These are phyloP conservation scores for Bipolaris bicolor DNA, from an alignment of 2,329 filamentous ascomycete species.

Conservation along the genomic window DNA sequence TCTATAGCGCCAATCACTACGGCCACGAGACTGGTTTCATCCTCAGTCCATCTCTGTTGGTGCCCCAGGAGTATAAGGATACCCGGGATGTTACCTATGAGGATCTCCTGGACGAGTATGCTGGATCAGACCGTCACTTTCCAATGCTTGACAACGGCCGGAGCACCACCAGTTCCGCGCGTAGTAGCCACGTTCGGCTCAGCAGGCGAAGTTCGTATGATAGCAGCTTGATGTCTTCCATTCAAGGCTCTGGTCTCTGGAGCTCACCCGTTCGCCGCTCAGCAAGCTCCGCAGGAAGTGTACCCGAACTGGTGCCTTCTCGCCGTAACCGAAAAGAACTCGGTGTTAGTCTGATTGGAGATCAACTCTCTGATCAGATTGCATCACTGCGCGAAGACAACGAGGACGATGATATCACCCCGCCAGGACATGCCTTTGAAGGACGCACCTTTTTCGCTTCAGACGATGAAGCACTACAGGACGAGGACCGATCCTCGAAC, in stretches of 20 bases:
- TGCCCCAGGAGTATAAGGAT: constrained; percentile 46
- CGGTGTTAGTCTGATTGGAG: constrained; percentile 38
- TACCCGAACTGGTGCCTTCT: constrained; percentile 48
- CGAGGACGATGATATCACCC: constrained; percentile 39
- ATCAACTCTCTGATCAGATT: constrained; percentile 44
- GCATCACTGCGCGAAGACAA: constrained; percentile 38
- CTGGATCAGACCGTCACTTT: constrained; percentile 56
- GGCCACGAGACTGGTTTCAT: constrained; percentile 43
- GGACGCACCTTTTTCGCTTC: constrained; percentile 41
- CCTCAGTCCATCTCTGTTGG: constrained; percentile 46
- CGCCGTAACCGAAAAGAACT: constrained; percentile 39
- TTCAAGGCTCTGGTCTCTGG: constrained; percentile 41
- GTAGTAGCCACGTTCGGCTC: constrained; percentile 58
- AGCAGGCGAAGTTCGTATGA: constrained; percentile 65
- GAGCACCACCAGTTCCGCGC: constrained; percentile 51
- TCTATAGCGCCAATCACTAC: constrained; percentile 26
- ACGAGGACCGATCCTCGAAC: constrained; percentile 5
- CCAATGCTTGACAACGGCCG: constrained; percentile 51
- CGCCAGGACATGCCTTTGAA: constrained; percentile 33
- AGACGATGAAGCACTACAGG: constrained; percentile 27
- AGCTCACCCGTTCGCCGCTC: constrained; percentile 45
- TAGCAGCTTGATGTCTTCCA: constrained; percentile 58
- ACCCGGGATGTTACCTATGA: constrained; percentile 46
- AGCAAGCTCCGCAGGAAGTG: constrained; percentile 47
- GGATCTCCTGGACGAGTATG: constrained; percentile 51